Evolutionary conservation across 2,329 filamentous ascomycete genomes (phyloP).

Genomic region (Teratosphaeria viscida): DNA sequence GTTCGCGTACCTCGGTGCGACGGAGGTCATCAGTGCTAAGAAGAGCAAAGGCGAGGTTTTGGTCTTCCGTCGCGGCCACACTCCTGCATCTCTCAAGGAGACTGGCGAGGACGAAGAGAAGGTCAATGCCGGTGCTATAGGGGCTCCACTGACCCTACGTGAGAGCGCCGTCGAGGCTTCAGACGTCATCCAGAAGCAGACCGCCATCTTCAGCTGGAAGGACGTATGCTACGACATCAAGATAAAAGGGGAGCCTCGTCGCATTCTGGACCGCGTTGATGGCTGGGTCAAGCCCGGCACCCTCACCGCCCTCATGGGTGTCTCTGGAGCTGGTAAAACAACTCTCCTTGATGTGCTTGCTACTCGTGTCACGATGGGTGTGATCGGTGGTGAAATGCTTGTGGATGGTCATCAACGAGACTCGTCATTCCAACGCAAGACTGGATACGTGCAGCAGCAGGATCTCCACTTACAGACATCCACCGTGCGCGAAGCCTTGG

Average conservation of each 20-base stretch:
- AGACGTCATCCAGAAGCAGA: conserved; percentile 50
- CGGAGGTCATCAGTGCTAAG: conserved; percentile 38
- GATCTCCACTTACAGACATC: conserved; percentile 77
- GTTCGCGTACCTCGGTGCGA: conserved; percentile 32
- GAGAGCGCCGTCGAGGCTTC: conserved; percentile 28
- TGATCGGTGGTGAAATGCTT: conserved; percentile 80
- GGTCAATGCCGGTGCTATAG: conserved; percentile 22
- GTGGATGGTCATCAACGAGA: conserved; percentile 66
- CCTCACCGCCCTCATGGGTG: conserved; percentile 81
- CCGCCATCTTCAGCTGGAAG: conserved; percentile 75
- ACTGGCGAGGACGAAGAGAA: conserved; percentile 33
- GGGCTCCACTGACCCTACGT: conserved; percentile 19
- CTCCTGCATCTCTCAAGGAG: conserved; percentile 42
- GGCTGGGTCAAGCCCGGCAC: conserved; percentile 93
- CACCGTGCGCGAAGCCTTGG: conserved; percentile 79
- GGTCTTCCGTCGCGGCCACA: conserved; percentile 39
- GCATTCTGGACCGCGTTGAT: conserved; percentile 75
- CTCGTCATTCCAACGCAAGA: conserved; percentile 79
- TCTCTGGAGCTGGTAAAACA: conserved; percentile 88
- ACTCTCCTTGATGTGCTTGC: conserved; percentile 81
- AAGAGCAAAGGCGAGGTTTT: conserved; percentile 44
- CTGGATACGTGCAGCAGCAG: conserved; percentile 85
- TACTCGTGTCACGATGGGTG: conserved; percentile 76
- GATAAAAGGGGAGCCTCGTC: conserved; percentile 65
- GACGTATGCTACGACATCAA: conserved; percentile 70